Evolutionary conservation across 169 alveolate genomes (phyloP), one percentile per base, ranked within the genome.

Genomic region (Perkinsus marinus): DNA sequence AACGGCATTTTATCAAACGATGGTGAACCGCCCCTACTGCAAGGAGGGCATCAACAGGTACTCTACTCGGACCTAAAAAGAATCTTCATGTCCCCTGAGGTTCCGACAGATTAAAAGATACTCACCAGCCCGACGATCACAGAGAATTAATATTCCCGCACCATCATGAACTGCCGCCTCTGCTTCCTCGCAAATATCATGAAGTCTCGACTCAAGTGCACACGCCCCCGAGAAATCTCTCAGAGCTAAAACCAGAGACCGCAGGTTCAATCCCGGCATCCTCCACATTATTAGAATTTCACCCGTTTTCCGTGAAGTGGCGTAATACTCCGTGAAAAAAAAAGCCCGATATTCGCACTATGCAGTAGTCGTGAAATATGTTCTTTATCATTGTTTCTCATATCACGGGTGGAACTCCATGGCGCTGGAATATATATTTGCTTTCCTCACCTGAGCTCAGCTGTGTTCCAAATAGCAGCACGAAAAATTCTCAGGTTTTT

Each of bases 1-100:
- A 39, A 16, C 69, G 39, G 39, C 57, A 37, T 57, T 68, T 38
- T 16, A 90, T 43, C 90, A 91, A 68, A 39, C 39, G 89, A 37
- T 91, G 92, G 90, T 91, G 57, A 38, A 91, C 90, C 37, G 68
- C 89, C 7, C 93, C 93, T 26, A 90, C 93, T 30, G 90, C 91
- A 13, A 91, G 91, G 43, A 47, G 37, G 68, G 93, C 22, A 6
- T 39, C 37, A 43, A 91, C 89, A 13, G 93, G 93, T 13, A 57
- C 79, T 57, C 79, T 57, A 13, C 47, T 89, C 9, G 47, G 47
- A 89, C 68, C 91, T 89, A 30, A 89, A 2, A 13, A 6, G 79
- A 2, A 57, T 19, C 34, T 6, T n/a, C n/a, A n/a, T n/a, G n/a
- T n/a, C n/a, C n/a, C n/a, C n/a, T n/a, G n/a, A n/a, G n/a, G n/a